Percentiles rank a stretch among this genome's conserved stretches.
These are phyloP conservation scores for Mortierella sp. DNA, from an alignment of 371 early-diverging fungal genomes.

Conservation along the genomic window DNA sequence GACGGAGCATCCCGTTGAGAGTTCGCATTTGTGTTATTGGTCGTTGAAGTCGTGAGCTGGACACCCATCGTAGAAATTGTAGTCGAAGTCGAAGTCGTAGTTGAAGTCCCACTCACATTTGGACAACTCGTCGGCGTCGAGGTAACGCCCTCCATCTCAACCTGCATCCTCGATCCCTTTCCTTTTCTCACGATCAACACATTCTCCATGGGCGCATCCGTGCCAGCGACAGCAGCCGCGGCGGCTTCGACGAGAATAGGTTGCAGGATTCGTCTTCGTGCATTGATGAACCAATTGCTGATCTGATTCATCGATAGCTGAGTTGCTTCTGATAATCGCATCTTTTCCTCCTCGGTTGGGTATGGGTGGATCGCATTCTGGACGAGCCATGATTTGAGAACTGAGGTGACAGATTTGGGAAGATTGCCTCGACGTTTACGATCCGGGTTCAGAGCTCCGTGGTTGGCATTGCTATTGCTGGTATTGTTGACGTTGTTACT, in stretches of 20 bases:
- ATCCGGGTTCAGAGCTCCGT: constrained; percentile 22
- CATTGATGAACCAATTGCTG: constrained; percentile 94
- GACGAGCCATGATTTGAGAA: constrained; percentile 79
- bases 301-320: constrained; percentile 81
- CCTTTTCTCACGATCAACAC: constrained; percentile 53
- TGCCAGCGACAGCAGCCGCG: constrained; percentile 48
- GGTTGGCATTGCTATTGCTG: neutral
- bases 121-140: neutral
- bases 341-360: constrained; percentile 85
- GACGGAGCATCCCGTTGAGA: no score
- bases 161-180: constrained; percentile 55
- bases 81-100: neutral
- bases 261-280: constrained; percentile 74
- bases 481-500: neutral
- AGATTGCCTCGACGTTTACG: constrained; percentile 67
- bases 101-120: no score
- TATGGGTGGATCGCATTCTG: constrained; percentile 84
- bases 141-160: constrained; percentile 35
- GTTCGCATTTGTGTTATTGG: no score
- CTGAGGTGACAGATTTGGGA: constrained; percentile 71
- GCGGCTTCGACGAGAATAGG: constrained; percentile 52
- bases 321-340: constrained; percentile 67
- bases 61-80: neutral
- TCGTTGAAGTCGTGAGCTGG: neutral
- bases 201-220: constrained; percentile 50